Evolutionary conservation across 495 filamentous ascomycete genomes (phyloP), one percentile per base, ranked within the genome.

Genomic region (Xylaria acuta): DNA sequence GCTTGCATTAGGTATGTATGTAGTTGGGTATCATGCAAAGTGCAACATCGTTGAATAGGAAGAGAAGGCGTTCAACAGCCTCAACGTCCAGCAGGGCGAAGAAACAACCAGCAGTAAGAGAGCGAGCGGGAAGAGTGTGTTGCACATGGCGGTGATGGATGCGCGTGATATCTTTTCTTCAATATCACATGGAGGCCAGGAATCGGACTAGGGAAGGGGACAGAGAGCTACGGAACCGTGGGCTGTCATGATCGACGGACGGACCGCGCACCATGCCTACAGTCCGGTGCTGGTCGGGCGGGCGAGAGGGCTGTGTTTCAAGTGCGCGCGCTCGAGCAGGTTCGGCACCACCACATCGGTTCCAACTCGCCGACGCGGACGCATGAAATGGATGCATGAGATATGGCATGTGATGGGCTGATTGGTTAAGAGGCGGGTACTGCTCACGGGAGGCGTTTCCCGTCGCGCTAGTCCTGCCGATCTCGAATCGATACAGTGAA

Each of bases 81-180:
- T 58, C 69, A n/a, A 36, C 38, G 32, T 58, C 69, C 22, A 62
- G 59, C 22, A 41, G 47, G 18, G 32, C 1, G 36, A 51, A 67
- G 30, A 20, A 73, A 69, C 68, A 71, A 62, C 74, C 64, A 51
- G 73, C 66, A 59, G 58, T 0, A 30, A 49, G 9, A 64, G 25
- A 64, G 60, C 49, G 66, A 27, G 60, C 72, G 41, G 70, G 68
- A 72, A 64, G 41, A 64, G 64, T 73, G 40, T 62, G 53, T 62
- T 38, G 63, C 69, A 67, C 59, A 64, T 53, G 36, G 63, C 56
- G 69, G 73, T 72, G 73, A 60, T 67, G 38, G 73, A 69, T 64
- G 65, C 69, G 45, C 73, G 73, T 71, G 73, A 74, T 34, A 54
- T 60, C 36, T 7, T 7, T 27, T 2, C 11, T 12, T 70, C 20